These are phyloP conservation scores for Penicillium sp. DNA, from an alignment of 2,329 filamentous ascomycete genomes.

Conservation along the genomic window DNA sequence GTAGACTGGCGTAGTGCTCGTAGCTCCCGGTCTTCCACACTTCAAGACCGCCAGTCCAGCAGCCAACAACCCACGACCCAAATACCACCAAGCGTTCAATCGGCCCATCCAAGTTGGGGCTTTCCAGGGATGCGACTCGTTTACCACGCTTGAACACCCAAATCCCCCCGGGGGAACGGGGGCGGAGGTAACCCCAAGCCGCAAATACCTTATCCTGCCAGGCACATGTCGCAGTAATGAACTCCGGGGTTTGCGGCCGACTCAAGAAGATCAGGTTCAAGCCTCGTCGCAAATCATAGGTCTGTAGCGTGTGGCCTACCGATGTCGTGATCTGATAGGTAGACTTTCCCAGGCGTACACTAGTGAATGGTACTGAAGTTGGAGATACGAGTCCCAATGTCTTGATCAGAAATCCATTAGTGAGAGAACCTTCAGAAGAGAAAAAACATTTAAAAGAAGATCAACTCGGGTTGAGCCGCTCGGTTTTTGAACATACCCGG, in stretches of 20 bases:
- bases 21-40: slow-evolving; percentile 82
- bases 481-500: slow-evolving; percentile 60
- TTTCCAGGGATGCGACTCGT: slow-evolving; percentile 71
- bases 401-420: slow-evolving; percentile 48
- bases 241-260: slow-evolving; percentile 78
- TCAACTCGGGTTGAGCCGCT: not conserved
- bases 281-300: slow-evolving; percentile 87
- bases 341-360: slow-evolving; percentile 83
- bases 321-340: slow-evolving; percentile 98
- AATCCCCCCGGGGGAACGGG: slow-evolving; percentile 58
- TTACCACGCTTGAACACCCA: slow-evolving; percentile 94
- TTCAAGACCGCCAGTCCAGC: slow-evolving; percentile 72
- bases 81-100: slow-evolving; percentile 78
- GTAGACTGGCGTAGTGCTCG: slow-evolving; percentile 87
- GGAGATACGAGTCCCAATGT: slow-evolving; percentile 92
- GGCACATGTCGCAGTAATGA: slow-evolving; percentile 81
- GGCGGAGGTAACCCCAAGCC: slow-evolving; percentile 71
- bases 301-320: slow-evolving; percentile 85
- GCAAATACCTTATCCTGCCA: slow-evolving; percentile 86
- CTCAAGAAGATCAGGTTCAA: slow-evolving; percentile 93
- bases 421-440: not conserved
- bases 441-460: not conserved
- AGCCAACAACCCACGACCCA: slow-evolving; percentile 87
- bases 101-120: slow-evolving; percentile 66
- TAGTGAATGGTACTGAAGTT: slow-evolving; percentile 84